Evolutionary conservation across 2,329 filamentous ascomycete species (phyloP).

Genomic region (Monosporascus sp.): DNA sequence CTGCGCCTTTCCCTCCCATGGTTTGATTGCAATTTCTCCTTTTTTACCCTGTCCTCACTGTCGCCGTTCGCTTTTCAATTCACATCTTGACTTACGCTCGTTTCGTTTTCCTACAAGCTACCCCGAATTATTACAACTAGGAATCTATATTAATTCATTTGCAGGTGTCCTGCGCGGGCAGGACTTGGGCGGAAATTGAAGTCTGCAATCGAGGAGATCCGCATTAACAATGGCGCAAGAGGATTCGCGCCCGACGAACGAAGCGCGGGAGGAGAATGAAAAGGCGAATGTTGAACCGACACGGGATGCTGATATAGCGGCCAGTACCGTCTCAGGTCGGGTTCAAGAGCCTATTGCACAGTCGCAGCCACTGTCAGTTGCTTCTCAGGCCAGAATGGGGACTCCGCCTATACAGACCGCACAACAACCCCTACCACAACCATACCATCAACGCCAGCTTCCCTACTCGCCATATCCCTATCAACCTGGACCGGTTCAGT

Average conservation of each 20-base stretch:
- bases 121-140: too few species aligned
- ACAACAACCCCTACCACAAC: constrained; percentile 15
- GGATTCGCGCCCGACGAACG: background rate
- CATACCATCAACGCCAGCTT: constrained; percentile 12
- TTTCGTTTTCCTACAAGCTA: too few species aligned
- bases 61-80: background rate
- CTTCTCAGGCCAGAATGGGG: background rate
- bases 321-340: background rate
- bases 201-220: background rate
- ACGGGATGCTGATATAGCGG: background rate
- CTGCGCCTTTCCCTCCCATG: background rate
- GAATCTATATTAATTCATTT: too few species aligned
- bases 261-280: background rate
- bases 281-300: background rate
- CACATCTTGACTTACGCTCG: too few species aligned
- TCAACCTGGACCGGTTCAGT: constrained; percentile 13
- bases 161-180: too few species aligned
- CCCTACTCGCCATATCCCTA: constrained; percentile 14
- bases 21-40: background rate
- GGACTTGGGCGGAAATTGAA: too few species aligned
- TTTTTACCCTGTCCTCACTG: background rate
- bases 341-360: too few species aligned
- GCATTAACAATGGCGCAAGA: background rate
- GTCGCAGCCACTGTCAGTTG: too few species aligned
- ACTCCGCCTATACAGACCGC: background rate